Evolutionary conservation across 805 yeast species (phyloP).

Genomic region (Teunomyces kruisii): DNA sequence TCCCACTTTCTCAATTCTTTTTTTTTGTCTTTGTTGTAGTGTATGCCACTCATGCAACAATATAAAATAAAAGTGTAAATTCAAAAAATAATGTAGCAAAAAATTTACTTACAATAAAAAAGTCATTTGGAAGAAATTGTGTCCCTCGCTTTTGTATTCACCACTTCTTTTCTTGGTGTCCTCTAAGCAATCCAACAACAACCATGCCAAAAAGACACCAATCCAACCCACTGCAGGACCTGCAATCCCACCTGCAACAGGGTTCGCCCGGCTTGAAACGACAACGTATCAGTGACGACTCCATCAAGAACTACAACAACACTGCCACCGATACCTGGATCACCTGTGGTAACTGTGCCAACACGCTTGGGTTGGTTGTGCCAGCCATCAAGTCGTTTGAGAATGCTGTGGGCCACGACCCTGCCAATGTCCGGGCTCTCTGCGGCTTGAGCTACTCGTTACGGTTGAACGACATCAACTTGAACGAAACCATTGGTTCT

Average conservation of each 20-base stretch:
- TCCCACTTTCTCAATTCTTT: not conserved
- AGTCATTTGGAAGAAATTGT: conserved; percentile 3
- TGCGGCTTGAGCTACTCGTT: conserved; percentile 44
- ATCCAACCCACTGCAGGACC: conserved; percentile 3
- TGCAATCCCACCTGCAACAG: conserved; percentile 4
- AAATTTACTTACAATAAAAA: conserved; percentile 2
- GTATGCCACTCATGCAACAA: conserved; percentile 2
- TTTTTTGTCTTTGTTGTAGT: not conserved
- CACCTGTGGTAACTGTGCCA: conserved; percentile 47
- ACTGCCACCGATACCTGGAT: conserved; percentile 45
- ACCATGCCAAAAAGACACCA: conserved; percentile 11
- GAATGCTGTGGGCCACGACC: conserved; percentile 42
- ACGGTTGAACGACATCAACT: conserved; percentile 36
- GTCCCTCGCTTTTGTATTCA: conserved; percentile 1
- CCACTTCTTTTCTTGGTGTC: conserved; percentile 3
- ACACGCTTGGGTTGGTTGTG: conserved; percentile 35
- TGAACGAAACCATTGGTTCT: conserved; percentile 40
- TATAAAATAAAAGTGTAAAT: conserved; percentile 3
- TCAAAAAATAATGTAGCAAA: conserved; percentile 3
- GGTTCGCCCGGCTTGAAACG: conserved; percentile 10
- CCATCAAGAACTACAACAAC: conserved; percentile 16
- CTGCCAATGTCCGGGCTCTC: conserved; percentile 39
- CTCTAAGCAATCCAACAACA: not conserved
- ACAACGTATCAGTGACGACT: conserved; percentile 7
- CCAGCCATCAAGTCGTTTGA: conserved; percentile 47